These are phyloP conservation scores for Phytophthora sansomeana DNA, from an alignment of 352 stramenopile genomes.

Conservation along the genomic window DNA sequence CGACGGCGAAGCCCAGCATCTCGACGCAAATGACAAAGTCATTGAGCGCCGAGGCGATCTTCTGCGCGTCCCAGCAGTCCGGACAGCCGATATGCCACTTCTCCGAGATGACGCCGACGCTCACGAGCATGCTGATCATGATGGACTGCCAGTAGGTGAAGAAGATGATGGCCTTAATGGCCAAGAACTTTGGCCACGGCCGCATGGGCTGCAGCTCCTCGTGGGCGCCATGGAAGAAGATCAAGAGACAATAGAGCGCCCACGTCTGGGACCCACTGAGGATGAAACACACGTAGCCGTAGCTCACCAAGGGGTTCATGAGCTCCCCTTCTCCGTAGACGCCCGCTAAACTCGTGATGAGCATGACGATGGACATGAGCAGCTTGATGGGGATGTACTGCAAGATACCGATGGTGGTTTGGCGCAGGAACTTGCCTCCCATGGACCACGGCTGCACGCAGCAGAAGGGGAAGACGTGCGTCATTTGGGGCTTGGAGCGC, in stretches of 20 bases:
- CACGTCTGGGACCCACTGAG: constrained; percentile 92
- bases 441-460: constrained; percentile 92
- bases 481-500: constrained; percentile 86
- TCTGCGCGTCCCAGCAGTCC: constrained; percentile 84
- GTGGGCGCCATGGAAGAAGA: constrained; percentile 94
- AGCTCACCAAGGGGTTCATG: constrained; percentile 82
- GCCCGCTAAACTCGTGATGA: constrained; percentile 84
- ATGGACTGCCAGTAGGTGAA: constrained; percentile 96
- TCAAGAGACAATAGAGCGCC: constrained; percentile 94
- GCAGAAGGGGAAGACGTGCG: constrained; percentile 87
- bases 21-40: constrained; percentile 96
- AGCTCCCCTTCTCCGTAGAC: constrained; percentile 93
- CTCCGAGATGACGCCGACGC: constrained; percentile 86
- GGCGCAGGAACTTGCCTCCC: constrained; percentile 93
- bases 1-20: constrained; percentile 94
- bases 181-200: constrained; percentile 94
- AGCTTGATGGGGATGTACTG: constrained; percentile 94
- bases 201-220: constrained; percentile 90
- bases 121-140: constrained; percentile 91
- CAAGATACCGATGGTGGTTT: constrained; percentile 93
- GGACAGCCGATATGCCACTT: constrained; percentile 87
- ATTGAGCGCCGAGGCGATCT: constrained; percentile 91
- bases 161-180: constrained; percentile 96
- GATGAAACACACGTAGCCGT: constrained; percentile 92
- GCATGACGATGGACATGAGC: constrained; percentile 86